A percentile compares a stretch with the other conserved stretches of the same genome.
Conservation (phyloP, 148 eudicot species). For the Vaccinium macrocarpon region DNA sequence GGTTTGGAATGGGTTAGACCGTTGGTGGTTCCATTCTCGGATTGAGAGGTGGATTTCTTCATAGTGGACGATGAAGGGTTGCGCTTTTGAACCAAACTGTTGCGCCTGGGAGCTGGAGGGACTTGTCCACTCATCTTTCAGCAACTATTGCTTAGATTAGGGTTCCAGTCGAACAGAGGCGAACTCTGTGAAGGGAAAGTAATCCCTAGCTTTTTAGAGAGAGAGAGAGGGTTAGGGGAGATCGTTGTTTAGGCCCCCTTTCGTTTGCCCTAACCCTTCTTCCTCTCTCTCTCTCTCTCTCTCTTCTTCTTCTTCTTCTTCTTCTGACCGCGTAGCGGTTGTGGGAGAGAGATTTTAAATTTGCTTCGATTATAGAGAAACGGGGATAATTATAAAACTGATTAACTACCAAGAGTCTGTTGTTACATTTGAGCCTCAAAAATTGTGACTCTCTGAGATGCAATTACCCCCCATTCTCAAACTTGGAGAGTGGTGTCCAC, state of each 20-base stretch:
- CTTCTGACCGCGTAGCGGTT: constrained; percentile 4
- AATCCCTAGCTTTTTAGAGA: neutral
- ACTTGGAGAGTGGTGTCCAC: neutral
- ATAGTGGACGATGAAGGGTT: constrained; percentile 21
- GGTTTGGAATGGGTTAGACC: constrained; percentile 42
- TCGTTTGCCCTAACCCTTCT: constrained; percentile 8
- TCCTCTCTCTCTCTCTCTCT: too few species aligned
- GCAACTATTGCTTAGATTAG: neutral
- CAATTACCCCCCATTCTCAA: neutral
- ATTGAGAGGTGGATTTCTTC: constrained; percentile 34
- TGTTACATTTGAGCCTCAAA: constrained; percentile 1
- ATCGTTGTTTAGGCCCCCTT: neutral
- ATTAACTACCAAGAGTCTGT: constrained; percentile 5
- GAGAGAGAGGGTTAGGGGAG: constrained; percentile 13
- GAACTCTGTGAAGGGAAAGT: neutral
- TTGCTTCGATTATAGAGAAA: neutral
- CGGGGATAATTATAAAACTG: neutral
- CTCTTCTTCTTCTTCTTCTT: neutral
- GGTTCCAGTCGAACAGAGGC: neutral
- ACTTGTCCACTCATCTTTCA: constrained; percentile 52
- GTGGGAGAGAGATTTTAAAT: neutral
- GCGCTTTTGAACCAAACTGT: constrained; percentile 45
- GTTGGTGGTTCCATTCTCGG: constrained; percentile 54
- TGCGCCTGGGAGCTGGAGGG: constrained; percentile 51
- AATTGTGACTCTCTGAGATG: neutral